Evolutionary conservation across 192 early-diverging fungal species (phyloP).

Genomic region (Jimgerdemannia lactiflua): DNA sequence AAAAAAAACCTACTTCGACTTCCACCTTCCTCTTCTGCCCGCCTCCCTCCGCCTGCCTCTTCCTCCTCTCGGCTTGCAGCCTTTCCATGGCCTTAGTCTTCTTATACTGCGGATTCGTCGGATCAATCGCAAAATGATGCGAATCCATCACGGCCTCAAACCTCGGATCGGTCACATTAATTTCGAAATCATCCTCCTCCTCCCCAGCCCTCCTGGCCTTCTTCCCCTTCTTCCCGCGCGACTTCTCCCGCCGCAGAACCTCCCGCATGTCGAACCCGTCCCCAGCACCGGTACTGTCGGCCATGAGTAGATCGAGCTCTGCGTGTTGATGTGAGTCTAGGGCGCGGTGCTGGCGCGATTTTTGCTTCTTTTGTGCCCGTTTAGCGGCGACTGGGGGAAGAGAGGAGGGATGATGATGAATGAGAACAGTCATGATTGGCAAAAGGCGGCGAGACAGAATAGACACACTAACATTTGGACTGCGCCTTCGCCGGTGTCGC

Average conservation of each 20-base stretch:
- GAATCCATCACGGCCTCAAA: constrained; percentile 78
- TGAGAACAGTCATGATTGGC: neutral
- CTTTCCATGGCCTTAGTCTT: constrained; percentile 79
- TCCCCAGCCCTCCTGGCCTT: constrained; percentile 42
- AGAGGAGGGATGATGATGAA: neutral
- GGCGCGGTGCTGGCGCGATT: constrained; percentile 51
- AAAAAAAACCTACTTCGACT: constrained; percentile 21
- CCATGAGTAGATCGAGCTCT: constrained; percentile 85
- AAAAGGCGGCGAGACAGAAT: neutral
- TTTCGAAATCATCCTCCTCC: constrained; percentile 80
- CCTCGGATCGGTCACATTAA: constrained; percentile 82
- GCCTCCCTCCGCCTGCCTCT: constrained; percentile 18
- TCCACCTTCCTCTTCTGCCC: constrained; percentile 15
- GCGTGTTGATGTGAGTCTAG: constrained; percentile 61
- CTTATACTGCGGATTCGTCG: constrained; percentile 91
- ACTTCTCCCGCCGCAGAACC: constrained; percentile 82
- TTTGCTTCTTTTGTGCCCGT: constrained; percentile 41
- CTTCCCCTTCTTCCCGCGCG: constrained; percentile 42
- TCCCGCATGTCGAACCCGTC: constrained; percentile 90
- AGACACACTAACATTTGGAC: neutral
- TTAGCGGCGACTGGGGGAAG: constrained; percentile 15
- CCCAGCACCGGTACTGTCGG: constrained; percentile 50
- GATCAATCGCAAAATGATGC: constrained; percentile 93
- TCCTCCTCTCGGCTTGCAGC: constrained; percentile 53
- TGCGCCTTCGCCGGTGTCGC: neutral